Percentiles rank a stretch among this genome's conserved stretches.
Conservation (phyloP, 129 eudicot species). For the Flaveria sonorensis region DNA sequence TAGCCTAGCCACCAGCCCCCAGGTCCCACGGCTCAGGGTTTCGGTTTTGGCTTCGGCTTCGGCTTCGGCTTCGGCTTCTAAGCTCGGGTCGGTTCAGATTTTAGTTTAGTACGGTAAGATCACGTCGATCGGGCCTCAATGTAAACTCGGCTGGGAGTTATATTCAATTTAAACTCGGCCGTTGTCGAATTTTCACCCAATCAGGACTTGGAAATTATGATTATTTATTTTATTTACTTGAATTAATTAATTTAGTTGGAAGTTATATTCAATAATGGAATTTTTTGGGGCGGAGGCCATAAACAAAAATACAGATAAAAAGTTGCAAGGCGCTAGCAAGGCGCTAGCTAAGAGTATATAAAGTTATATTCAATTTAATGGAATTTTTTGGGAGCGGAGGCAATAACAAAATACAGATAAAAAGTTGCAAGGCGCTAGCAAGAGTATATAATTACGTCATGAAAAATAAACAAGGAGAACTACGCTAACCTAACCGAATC, state of each 20-base stretch:
- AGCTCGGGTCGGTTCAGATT: conserved; percentile 1
- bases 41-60: conserved; percentile 48
- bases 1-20: conserved; percentile 51
- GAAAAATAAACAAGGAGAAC: too few species aligned
- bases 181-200: conserved; percentile 35
- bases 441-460: too few species aligned
- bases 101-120: conserved; percentile 16
- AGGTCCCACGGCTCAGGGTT: conserved; percentile 35
- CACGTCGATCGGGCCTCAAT: conserved; percentile 18
- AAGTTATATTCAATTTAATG: neutral
- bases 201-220: conserved; percentile 60
- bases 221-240: conserved; percentile 51
- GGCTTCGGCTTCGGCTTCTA: conserved; percentile 22
- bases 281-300: too few species aligned
- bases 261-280: neutral
- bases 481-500: too few species aligned
- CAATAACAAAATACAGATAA: too few species aligned
- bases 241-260: conserved; percentile 13
- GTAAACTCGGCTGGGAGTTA: conserved; percentile 46
- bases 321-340: too few species aligned
- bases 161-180: too few species aligned
- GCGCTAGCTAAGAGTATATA: too few species aligned
- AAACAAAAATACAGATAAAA: too few species aligned
- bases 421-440: too few species aligned
- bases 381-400: too few species aligned